Conservation (phyloP, 371 early-diverging fungal species). For the Coemansia linderi region DNA sequence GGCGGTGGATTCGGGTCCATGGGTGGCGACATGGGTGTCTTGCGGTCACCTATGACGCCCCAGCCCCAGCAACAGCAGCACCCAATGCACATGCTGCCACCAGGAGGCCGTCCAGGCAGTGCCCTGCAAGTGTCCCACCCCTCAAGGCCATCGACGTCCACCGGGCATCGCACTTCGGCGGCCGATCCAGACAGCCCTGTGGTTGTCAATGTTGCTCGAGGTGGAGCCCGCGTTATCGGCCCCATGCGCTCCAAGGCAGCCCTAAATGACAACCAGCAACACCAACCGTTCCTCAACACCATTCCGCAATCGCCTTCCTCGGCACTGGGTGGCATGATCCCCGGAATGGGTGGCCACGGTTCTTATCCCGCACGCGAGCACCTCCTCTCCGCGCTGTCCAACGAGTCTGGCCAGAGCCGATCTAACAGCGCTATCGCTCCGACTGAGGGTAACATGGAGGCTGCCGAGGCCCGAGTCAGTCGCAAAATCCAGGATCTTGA, state of each 20-base stretch:
- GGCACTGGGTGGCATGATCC: conserved; percentile 28
- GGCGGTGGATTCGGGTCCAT: conserved; percentile 50
- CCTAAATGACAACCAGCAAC: conserved; percentile 10
- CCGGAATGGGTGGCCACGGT: background rate
- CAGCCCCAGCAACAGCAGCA: conserved; percentile 15
- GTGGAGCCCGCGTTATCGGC: conserved; percentile 50
- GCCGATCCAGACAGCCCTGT: conserved; percentile 35
- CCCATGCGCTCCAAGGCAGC: conserved; percentile 43
- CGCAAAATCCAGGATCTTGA: conserved; percentile 55
- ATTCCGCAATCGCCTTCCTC: conserved; percentile 52
- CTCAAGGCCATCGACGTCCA: conserved; percentile 38
- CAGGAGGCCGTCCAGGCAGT: conserved; percentile 43
- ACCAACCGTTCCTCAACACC: conserved; percentile 39
- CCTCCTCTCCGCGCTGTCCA: conserved; percentile 44
- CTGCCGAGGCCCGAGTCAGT: conserved; percentile 54
- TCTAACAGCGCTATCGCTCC: conserved; percentile 41
- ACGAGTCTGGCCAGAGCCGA: conserved; percentile 39
- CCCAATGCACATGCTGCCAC: conserved; percentile 8
- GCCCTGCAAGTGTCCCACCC: conserved; percentile 42
- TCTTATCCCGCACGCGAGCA: conserved; percentile 18
- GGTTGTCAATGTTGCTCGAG: conserved; percentile 48
- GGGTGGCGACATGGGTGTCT: conserved; percentile 28
- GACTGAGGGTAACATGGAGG: conserved; percentile 51
- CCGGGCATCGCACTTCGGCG: conserved; percentile 28
- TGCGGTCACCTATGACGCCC: conserved; percentile 16